Conservation (phyloP, 257 asterid species). For the Solanum verrucosum region DNA sequence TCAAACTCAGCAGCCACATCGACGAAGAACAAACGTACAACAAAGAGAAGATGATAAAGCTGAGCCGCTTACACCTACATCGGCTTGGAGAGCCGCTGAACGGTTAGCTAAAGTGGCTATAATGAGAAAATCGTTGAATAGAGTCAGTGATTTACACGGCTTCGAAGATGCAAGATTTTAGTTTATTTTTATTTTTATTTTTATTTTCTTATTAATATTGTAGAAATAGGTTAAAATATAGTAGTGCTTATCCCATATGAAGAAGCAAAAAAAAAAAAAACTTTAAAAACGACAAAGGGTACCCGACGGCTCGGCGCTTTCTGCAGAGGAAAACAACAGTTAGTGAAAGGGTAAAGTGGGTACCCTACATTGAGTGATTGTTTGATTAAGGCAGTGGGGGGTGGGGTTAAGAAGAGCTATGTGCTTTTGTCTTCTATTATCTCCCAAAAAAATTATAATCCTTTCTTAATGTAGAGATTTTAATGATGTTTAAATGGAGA, state of each 20-base stretch:
- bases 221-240: background rate
- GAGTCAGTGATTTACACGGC: constrained; percentile 97
- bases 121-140: constrained; percentile 82
- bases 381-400: constrained; percentile 11
- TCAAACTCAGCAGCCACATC: constrained; percentile 1
- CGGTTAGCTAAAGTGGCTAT: constrained; percentile 97
- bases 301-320: constrained; percentile 40
- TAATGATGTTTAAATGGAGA: constrained; percentile 13
- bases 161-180: constrained; percentile 97
- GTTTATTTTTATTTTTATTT: background rate
- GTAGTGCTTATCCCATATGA: constrained; percentile 14
- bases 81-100: constrained; percentile 99
- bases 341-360: constrained; percentile 6
- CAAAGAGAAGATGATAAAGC: constrained; percentile 36
- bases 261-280: constrained; percentile 6
- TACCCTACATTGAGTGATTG: constrained; percentile 31
- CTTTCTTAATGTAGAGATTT: constrained; percentile 15
- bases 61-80: constrained; percentile 93
- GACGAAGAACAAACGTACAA: constrained; percentile 18
- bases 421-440: constrained; percentile 15
- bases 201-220: background rate
- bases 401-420: constrained; percentile 6
- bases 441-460: background rate
- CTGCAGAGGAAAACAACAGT: constrained; percentile 20
- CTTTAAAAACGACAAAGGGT: constrained; percentile 6